Conservation (phyloP, 2,329 filamentous ascomycete genomes). For the Pseudohalonectria lignicola region DNA sequence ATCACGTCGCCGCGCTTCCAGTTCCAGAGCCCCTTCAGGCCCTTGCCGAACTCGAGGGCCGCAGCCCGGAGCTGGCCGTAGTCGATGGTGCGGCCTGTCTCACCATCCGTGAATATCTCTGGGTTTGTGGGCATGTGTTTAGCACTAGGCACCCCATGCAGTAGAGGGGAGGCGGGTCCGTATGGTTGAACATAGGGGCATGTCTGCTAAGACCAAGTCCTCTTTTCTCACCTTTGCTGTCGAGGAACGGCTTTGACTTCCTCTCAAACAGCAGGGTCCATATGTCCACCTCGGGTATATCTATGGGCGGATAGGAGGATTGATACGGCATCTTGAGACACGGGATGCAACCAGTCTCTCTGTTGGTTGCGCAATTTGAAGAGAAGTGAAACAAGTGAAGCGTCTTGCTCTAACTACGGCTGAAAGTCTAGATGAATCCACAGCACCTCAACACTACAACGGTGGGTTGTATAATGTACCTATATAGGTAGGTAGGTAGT, state of each 20-base stretch:
- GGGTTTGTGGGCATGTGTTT: no score
- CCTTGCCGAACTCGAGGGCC: constrained; percentile 68
- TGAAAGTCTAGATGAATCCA: no score
- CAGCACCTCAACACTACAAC: no score
- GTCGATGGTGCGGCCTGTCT: constrained; percentile 58
- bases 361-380: no score
- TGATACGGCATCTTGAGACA: constrained; percentile 58
- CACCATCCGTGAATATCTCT: constrained; percentile 72
- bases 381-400: no score
- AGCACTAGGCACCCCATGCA: no score
- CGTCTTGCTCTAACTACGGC: no score
- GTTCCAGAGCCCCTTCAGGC: constrained; percentile 60
- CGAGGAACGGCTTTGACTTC: constrained; percentile 52
- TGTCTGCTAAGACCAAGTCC: no score
- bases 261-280: constrained; percentile 71
- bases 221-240: constrained; percentile 75
- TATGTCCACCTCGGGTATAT: constrained; percentile 65
- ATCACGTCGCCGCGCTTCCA: constrained; percentile 81
- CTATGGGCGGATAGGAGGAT: constrained; percentile 52
- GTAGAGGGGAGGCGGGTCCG: no score
- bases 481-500: no score
- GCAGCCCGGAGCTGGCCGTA: constrained; percentile 54
- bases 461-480: no score
- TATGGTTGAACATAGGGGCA: no score
- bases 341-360: background rate